These are phyloP conservation scores for Xylaria sp. DNA, from an alignment of 2,329 filamentous ascomycete genomes.

Conservation along the genomic window DNA sequence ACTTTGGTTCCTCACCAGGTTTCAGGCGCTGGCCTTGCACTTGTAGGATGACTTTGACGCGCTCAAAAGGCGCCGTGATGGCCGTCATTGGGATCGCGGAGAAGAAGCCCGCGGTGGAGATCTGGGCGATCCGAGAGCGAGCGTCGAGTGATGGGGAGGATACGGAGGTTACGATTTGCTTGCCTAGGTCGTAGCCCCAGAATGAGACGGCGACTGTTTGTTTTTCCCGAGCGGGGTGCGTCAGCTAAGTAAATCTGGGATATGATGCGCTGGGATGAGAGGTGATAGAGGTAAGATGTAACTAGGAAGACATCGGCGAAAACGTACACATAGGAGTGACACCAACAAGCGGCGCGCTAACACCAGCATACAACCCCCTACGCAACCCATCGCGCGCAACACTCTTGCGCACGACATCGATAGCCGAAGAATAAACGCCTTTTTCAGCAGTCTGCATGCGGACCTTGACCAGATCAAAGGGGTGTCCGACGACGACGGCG, in stretches of 20 bases:
- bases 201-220: slow-evolving; percentile 69
- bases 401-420: slow-evolving; percentile 91
- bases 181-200: slow-evolving; percentile 95
- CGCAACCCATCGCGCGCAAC: slow-evolving; percentile 82
- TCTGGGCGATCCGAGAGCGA: slow-evolving; percentile 81
- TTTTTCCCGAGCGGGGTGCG: neutral
- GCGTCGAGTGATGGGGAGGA: slow-evolving; percentile 68
- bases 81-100: slow-evolving; percentile 96
- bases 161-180: slow-evolving; percentile 76
- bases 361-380: slow-evolving; percentile 92
- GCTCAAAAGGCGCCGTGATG: slow-evolving; percentile 99
- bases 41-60: slow-evolving; percentile 97
- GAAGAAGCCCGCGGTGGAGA: slow-evolving; percentile 94
- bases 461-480: slow-evolving; percentile 98
- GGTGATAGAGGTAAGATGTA: too few species aligned
- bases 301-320: neutral
- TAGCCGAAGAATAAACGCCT: slow-evolving; percentile 86
- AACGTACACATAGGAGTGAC: slow-evolving; percentile 97
- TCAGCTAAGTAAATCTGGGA: neutral
- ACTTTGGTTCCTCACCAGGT: slow-evolving; percentile 91
- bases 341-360: slow-evolving; percentile 90
- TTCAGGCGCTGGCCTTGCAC: slow-evolving; percentile 88
- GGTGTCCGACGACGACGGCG: slow-evolving; percentile 92
- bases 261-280: neutral
- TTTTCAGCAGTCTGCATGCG: slow-evolving; percentile 94